These are phyloP conservation scores for Sporothrix pallida DNA, from an alignment of 2,329 filamentous ascomycete species.

Conservation along the genomic window DNA sequence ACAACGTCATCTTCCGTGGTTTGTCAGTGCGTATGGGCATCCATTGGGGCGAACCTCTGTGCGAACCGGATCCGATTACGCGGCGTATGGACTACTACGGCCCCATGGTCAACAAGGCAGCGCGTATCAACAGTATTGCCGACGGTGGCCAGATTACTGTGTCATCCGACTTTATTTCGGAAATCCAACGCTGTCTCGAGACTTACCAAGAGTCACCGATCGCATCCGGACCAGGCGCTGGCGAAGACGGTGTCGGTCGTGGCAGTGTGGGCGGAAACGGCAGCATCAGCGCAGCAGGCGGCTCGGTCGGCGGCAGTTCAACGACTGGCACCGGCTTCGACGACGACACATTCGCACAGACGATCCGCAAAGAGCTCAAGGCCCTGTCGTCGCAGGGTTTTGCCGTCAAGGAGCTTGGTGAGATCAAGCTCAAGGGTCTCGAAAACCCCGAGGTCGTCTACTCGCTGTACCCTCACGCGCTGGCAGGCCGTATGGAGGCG, in stretches of 20 bases:
- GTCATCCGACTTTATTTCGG: slow-evolving; percentile 94
- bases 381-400: slow-evolving; percentile 90
- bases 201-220: slow-evolving; percentile 82
- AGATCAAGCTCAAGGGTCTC: slow-evolving; percentile 92
- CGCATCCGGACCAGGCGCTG: slow-evolving; percentile 13
- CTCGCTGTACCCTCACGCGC: slow-evolving; percentile 88
- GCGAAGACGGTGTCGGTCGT: slow-evolving; percentile 7
- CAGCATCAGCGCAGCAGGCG: not conserved
- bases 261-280: slow-evolving; percentile 1
- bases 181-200: slow-evolving; percentile 89
- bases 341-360: slow-evolving; percentile 74
- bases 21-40: slow-evolving; percentile 97
- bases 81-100: slow-evolving; percentile 99
- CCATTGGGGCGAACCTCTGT: slow-evolving; percentile 93
- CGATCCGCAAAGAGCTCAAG: slow-evolving; percentile 85
- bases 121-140: slow-evolving; percentile 90
- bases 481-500: slow-evolving; percentile 78
- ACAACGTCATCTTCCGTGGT: slow-evolving; percentile 88
- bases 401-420: slow-evolving; percentile 91
- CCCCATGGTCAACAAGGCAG: slow-evolving; percentile 97
- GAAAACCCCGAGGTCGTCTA: slow-evolving; percentile 97
- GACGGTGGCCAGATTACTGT: slow-evolving; percentile 98
- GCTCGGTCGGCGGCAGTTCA: not conserved
- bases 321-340: slow-evolving; percentile 61
- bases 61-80: slow-evolving; percentile 93